phyloP scores from a whole-genome alignment of 2,329 filamentous ascomycete genomes.

The Apiospora arundinis region DNA sequence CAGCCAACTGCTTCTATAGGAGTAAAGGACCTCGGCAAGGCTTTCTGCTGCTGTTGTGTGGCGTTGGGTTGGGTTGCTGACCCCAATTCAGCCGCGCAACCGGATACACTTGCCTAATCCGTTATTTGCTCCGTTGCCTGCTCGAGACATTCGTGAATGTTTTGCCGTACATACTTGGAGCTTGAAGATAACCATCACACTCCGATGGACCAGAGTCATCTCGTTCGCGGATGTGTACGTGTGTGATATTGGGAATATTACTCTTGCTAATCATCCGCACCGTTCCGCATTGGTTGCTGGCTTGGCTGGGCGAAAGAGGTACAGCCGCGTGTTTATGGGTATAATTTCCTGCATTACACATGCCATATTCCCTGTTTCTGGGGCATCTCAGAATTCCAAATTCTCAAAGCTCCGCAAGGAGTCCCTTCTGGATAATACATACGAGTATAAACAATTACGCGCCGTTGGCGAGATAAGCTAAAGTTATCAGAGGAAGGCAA shows the following conservation, averaged over 20 bases:
- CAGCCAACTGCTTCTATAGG: background rate
- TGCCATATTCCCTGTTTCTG: too few species aligned
- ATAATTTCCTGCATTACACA: too few species aligned
- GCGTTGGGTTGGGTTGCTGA: background rate
- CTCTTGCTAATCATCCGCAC: too few species aligned
- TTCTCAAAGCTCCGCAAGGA: too few species aligned
- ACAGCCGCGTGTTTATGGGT: too few species aligned
- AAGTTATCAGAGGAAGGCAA: too few species aligned
- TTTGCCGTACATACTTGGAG: background rate
- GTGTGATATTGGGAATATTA: too few species aligned
- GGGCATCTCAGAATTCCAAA: too few species aligned
- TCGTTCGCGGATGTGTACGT: background rate
- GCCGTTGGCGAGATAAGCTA: too few species aligned
- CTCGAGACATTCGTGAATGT: background rate
- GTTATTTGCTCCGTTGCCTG: background rate
- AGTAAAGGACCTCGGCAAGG: background rate
- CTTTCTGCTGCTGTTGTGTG: too few species aligned
- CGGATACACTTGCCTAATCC: background rate
- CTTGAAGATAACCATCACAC: background rate
- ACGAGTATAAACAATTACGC: too few species aligned
- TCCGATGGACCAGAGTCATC: background rate
- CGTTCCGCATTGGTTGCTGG: background rate
- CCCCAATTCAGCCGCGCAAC: background rate
- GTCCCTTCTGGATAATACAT: too few species aligned
- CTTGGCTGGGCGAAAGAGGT: background rate